phyloP scores from a whole-genome alignment of 768 basidiomycete species.

The Suillus tomentosus region DNA sequence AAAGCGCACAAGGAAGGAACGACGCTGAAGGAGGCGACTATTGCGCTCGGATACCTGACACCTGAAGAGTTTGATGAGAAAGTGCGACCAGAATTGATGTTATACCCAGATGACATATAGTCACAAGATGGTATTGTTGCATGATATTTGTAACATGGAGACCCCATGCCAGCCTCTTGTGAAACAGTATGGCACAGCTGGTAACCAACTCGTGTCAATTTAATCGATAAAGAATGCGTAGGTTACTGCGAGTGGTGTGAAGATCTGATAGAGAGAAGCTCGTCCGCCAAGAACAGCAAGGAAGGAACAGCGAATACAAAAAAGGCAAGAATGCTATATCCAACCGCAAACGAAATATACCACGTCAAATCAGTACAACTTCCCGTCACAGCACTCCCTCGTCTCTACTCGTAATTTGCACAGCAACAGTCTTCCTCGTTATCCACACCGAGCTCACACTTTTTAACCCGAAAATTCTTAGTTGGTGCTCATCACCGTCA shows the following conservation, averaged over 20 bases:
- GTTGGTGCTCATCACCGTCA: constrained; percentile 2
- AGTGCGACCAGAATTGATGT: constrained; percentile 91
- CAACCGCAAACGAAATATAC: constrained; percentile 36
- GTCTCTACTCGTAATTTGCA: constrained; percentile 22
- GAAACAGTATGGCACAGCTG: neutral
- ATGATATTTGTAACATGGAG: neutral
- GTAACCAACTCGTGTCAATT: neutral
- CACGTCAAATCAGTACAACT: constrained; percentile 28
- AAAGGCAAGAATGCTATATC: constrained; percentile 36
- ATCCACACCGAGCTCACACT: constrained; percentile 8
- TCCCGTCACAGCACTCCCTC: constrained; percentile 34
- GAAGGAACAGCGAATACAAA: constrained; percentile 26
- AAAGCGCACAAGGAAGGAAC: constrained; percentile 99
- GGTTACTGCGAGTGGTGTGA: neutral
- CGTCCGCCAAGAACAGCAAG: constrained; percentile 31
- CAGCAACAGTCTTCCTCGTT: constrained; percentile 20
- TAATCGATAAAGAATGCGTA: neutral
- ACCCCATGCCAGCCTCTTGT: too few relatives aligned
- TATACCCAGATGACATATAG: constrained; percentile 62
- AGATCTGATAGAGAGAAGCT: constrained; percentile 9
- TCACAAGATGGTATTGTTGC: neutral
- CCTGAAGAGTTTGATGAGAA: constrained; percentile 93
- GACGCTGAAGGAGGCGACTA: constrained; percentile 93
- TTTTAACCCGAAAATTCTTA: neutral
- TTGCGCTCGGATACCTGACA: constrained; percentile 82